phyloP scores from a whole-genome alignment of 2,329 filamentous ascomycete genomes.

The Nannizzia gypsea region DNA sequence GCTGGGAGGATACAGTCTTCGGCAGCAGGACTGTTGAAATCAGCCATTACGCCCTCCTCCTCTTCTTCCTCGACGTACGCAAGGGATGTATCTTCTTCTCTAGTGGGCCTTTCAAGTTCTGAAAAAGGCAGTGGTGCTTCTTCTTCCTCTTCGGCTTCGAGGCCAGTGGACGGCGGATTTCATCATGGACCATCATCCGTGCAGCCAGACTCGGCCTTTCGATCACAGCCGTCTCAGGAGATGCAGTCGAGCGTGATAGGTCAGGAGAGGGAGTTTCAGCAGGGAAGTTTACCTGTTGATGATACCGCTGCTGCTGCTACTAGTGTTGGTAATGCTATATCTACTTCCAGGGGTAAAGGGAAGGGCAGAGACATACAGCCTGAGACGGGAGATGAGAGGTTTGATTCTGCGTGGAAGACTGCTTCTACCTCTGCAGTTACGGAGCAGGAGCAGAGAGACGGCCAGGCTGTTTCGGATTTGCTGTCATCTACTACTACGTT shows the following conservation, averaged over 20 bases:
- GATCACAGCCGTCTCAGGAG: neutral
- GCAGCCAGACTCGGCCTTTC: neutral
- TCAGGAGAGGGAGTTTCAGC: neutral
- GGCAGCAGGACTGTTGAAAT: constrained; percentile 14
- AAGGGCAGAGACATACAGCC: constrained; percentile 8
- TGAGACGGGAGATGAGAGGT: neutral
- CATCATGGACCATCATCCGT: neutral
- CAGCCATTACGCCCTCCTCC: constrained; percentile 3
- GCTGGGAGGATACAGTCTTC: constrained; percentile 8
- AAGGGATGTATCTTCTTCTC: constrained; percentile 8
- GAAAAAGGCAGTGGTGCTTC: constrained; percentile 1
- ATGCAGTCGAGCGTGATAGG: neutral
- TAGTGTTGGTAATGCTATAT: neutral
- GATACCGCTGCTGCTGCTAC: neutral
- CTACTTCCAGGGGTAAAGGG: neutral
- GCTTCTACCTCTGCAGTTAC: neutral
- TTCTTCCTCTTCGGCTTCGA: neutral
- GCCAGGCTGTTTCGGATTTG: constrained; percentile 32
- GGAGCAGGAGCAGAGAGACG: constrained; percentile 23
- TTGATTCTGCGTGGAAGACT: constrained; percentile 18
- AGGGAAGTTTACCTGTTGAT: neutral
- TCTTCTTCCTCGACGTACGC: constrained; percentile 4
- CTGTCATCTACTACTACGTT: constrained; percentile 25
- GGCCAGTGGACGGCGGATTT: neutral
- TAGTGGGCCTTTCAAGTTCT: constrained; percentile 5